These are phyloP conservation scores for Umbelopsis isabellina DNA, from an alignment of 192 early-diverging fungal species.

Conservation along the genomic window DNA sequence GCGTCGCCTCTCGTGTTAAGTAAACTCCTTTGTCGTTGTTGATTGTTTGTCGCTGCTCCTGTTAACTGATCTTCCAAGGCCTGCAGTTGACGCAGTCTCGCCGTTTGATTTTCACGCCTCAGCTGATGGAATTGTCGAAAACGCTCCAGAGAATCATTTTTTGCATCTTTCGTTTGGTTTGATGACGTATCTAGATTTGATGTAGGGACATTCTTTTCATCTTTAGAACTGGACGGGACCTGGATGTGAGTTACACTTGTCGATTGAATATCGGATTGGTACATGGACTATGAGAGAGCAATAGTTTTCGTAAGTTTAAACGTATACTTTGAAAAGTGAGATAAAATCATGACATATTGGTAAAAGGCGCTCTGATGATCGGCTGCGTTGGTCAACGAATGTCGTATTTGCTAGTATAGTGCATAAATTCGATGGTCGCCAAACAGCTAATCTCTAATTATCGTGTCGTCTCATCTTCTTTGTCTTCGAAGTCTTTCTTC, in stretches of 20 bases:
- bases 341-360: too few relatives aligned
- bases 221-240: slow-evolving; percentile 4
- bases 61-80: slow-evolving; percentile 17
- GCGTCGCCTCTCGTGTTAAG: slow-evolving; percentile 2
- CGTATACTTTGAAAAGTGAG: neutral
- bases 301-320: neutral
- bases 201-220: slow-evolving; percentile 3
- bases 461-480: too few relatives aligned
- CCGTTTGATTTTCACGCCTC: slow-evolving; percentile 10
- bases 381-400: too few relatives aligned
- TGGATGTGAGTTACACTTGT: slow-evolving; percentile 6
- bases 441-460: too few relatives aligned
- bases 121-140: slow-evolving; percentile 16
- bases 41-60: slow-evolving; percentile 2
- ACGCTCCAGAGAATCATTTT: slow-evolving; percentile 9
- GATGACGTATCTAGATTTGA: slow-evolving; percentile 6
- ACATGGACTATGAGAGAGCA: slow-evolving; percentile 3
- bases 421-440: too few relatives aligned
- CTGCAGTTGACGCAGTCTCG: neutral
- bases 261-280: slow-evolving; percentile 10
- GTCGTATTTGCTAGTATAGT: too few relatives aligned
- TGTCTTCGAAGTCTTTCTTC: too few relatives aligned
- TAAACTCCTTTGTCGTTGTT: slow-evolving; percentile 15
- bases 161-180: neutral
- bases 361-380: too few relatives aligned